Evolutionary conservation across 2,329 filamentous ascomycete species (phyloP), one percentile per base, ranked within the genome.

Genomic region (Shiraia sp.): DNA sequence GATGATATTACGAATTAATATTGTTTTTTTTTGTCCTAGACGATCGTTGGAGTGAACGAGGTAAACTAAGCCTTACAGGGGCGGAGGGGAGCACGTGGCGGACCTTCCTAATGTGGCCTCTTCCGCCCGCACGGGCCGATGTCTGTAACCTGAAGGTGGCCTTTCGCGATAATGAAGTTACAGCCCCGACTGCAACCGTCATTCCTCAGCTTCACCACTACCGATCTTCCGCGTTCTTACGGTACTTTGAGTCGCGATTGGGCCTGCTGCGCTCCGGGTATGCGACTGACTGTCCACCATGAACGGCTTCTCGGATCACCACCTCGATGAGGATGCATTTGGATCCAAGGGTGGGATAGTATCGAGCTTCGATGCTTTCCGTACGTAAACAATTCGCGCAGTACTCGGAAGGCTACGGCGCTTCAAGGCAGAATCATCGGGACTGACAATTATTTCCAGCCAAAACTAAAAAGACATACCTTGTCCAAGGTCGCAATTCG

Each of bases 341-440:
- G 87, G 82, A 63, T 85, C 86, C 66, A 78, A 77, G 42, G 79
- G 81, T 41, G 60, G 78, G 44, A 45, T 60, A 19, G 72, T 78
- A 42, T 86, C 85, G 71, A 90, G 92, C 45, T 99, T 99, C 72
- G 93, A 99, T 76, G 92, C 91, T 54, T 99, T 99, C 70, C 92
- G 90, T 96, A 81, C 66, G 88, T 79, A 17, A 4, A 4, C 3
- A 10, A 23, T 17, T 16, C 25, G 8, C 34, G 28, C 10, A 5
- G n/a, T n/a, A n/a, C n/a, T n/a, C n/a, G n/a, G n/a, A n/a, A n/a
- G n/a, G n/a, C n/a, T n/a, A n/a, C n/a, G n/a, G n/a, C n/a, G n/a
- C n/a, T n/a, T n/a, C n/a, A n/a, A n/a, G n/a, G n/a, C n/a, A n/a
- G n/a, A n/a, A n/a, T n/a, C n/a, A n/a, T n/a, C n/a, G n/a, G n/a